These are phyloP conservation scores for Paramecium sonneborni DNA, from an alignment of 73 alveolate genomes.

Conservation along the genomic window DNA sequence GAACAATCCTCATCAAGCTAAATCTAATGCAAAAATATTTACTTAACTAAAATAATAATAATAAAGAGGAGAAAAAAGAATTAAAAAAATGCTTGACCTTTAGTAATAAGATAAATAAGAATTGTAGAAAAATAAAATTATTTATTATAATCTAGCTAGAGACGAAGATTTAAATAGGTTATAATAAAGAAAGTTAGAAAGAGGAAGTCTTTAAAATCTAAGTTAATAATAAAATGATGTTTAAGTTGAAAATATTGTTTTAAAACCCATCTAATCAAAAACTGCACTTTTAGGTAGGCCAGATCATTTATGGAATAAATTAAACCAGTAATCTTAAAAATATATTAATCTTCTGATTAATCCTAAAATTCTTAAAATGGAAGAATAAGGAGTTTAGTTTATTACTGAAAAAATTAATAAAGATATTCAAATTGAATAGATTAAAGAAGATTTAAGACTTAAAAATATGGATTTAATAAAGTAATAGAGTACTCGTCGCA, in stretches of 20 bases:
- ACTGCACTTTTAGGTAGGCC: conserved; percentile 45
- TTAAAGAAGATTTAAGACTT: conserved; percentile 12
- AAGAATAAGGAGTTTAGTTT: background rate
- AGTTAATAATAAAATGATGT: conserved; percentile 24
- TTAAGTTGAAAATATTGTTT: background rate
- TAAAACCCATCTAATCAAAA: background rate
- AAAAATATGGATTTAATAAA: conserved; percentile 9
- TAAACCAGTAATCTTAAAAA: background rate
- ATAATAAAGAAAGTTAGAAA: conserved; percentile 24
- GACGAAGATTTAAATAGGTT: conserved; percentile 36
- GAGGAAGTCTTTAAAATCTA: background rate
- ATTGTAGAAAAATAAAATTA: background rate
- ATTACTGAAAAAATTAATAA: background rate
- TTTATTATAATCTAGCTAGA: background rate
- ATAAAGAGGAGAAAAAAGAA: background rate
- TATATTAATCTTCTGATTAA: background rate
- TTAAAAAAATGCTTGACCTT: background rate
- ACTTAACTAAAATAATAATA: background rate
- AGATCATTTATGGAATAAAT: conserved; percentile 32
- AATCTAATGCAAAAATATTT: background rate
- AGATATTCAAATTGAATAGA: background rate
- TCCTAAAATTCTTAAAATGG: conserved; percentile 39
- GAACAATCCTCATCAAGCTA: conserved; percentile 51
- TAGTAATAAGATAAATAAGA: background rate
- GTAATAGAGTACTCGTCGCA: background rate